Percentiles rank a stretch among this genome's conserved stretches.
These are phyloP conservation scores for Penicillium manginii DNA, from an alignment of 495 filamentous ascomycete genomes.

Conservation along the genomic window DNA sequence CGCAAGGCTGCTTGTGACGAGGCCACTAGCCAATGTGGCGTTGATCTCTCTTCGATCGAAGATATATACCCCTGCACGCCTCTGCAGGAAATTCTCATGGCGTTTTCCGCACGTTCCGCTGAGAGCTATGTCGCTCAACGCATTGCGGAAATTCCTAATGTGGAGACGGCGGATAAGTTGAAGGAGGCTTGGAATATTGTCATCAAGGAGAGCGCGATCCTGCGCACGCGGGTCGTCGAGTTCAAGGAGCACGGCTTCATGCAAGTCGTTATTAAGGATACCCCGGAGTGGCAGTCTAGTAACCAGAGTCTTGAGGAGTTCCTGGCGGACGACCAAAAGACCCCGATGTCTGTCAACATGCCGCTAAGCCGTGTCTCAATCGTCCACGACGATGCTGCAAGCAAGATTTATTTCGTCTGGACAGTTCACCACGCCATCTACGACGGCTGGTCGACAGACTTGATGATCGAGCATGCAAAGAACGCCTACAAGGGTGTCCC, in stretches of 20 bases:
- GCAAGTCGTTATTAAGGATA: constrained; percentile 51
- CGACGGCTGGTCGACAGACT: constrained; percentile 52
- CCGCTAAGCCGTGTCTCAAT: constrained; percentile 51
- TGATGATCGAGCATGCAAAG: constrained; percentile 53
- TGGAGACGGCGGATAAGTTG: constrained; percentile 29
- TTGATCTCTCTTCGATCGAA: constrained; percentile 30
- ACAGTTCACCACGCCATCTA: constrained; percentile 30
- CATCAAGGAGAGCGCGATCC: constrained; percentile 41
- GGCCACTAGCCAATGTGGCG: not conserved
- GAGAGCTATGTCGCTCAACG: constrained; percentile 56
- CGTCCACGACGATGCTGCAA: constrained; percentile 29
- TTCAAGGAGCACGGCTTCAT: constrained; percentile 43
- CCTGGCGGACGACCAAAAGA: constrained; percentile 42
- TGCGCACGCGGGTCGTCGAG: constrained; percentile 57
- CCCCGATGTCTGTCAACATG: constrained; percentile 47
- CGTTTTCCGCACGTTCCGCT: constrained; percentile 48
- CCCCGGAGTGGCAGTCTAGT: constrained; percentile 28
- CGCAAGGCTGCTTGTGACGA: not conserved
- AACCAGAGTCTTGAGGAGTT: constrained; percentile 42
- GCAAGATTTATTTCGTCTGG: constrained; percentile 44
- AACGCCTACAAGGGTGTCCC: constrained; percentile 22
- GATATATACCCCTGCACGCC: constrained; percentile 36
- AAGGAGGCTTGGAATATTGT: constrained; percentile 45
- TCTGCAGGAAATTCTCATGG: constrained; percentile 59
- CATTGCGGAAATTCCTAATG: constrained; percentile 32